Base-by-base conservation (phyloP, 371 early-diverging fungal genomes). In the Rhizopus stolonifer region DNA sequence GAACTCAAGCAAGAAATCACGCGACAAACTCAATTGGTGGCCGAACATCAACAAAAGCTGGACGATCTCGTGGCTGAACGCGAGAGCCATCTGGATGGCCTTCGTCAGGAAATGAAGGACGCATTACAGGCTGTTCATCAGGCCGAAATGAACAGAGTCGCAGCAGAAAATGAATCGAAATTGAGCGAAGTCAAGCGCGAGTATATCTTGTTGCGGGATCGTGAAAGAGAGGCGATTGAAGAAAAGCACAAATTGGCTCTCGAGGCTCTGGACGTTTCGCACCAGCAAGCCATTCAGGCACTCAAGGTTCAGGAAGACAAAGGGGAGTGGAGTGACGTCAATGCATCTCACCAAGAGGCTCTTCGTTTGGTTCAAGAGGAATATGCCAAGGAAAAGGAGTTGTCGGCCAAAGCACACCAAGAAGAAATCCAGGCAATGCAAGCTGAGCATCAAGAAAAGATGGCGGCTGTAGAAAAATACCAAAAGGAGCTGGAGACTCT, bases 61-160 rank as follows among this genome's bases (percentile, higher is more conserved):
- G 60, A 64, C n/a, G 24, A 19, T 0, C 39, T 74, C 10, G 33
- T 52, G 0, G 29, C 45, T 8, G 67, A 65, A 9, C 49, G 60
- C 13, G 65, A 64, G 15, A 47, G 67, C 14, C 53, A 64, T 47
- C 29, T 74, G 46, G 60, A 67, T 15, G 42, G 52, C 8, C 67
- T 73, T 45, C 67, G 62, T 33, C 56, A 60, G 21, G 74, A 73
- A 48, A 57, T 73, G 46, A 62, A 73, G 40, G 72, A 69, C 33
- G 65, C 65, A 10, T 26, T 65, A 4, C 50, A 47, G n/a, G 25
- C 40, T 19, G 57, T 65, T 0, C 65, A 65, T 43, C 56, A 56
- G 40, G 54, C 57, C 15, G 65, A 65, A 23, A 17, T 65, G 1
- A 13, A 46, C 39, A 56, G 60, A 22, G 24, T 60, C 11, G 18